Evolutionary conservation across 2,329 filamentous ascomycete species (phyloP), one percentile per base, ranked within the genome.

Genomic region (Tolypocladium album): DNA sequence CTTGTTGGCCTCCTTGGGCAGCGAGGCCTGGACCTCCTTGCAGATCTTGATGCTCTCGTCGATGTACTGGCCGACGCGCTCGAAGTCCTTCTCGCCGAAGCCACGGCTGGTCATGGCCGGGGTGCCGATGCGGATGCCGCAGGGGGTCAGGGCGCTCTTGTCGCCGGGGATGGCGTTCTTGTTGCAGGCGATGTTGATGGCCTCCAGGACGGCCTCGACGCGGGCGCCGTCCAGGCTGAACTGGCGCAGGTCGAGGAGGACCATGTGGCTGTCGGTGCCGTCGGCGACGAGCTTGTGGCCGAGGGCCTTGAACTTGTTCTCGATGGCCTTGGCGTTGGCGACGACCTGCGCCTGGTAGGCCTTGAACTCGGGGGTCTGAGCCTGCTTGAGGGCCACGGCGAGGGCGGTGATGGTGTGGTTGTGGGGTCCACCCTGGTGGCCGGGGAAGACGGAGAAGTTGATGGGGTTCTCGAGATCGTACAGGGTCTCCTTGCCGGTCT

Each of bases 351-450:
- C 79, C 78, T 99, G 94, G 82, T 99, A 99, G 63, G 87, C 82
- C 79, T 89, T 89, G 85, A 97, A 99, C 67, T 97, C 93, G 59
- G 88, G 86, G 58, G 85, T 88, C 67, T 91, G 87, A 31, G 94
- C 93, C 80, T 99, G 94, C 80, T 96, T 92, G 65, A 99, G 83
- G 53, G 94, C 94, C 61, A 99, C 94, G 42, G 94, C 88, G 64
- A 99, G 84, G 57, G 94, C 94, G 63, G 93, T 97, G 79, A 99
- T 99, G 73, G 94, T 99, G 85, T 99, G 94, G 82, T 99, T 99
- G 84, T 99, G 94, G 58, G 94, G 94, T 39, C 94, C 94, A 72
- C 94, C 94, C 80, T 99, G 94, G 81, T 99, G 94, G 63, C 94
- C 94, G 60, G 94, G 94, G 86, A 99, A 99, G 74, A 99, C 94